These are phyloP conservation scores for Metschnikowia gelsemii DNA, from an alignment of 805 yeast genomes.

Conservation along the genomic window DNA sequence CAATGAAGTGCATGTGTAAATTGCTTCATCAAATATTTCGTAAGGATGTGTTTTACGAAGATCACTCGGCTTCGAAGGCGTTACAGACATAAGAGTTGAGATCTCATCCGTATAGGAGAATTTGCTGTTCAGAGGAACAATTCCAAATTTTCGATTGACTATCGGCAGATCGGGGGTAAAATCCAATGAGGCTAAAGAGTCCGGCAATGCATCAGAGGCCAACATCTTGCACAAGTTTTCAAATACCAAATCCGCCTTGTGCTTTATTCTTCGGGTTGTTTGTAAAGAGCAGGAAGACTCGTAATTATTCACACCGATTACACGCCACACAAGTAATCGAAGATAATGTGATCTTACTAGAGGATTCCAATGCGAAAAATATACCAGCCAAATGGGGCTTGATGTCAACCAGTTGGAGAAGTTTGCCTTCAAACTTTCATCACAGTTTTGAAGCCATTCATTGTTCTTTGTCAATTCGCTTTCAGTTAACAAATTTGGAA, in stretches of 20 bases:
- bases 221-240: conserved; percentile 12
- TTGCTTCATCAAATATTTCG: conserved; percentile 66
- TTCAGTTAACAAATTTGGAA: conserved; percentile 44
- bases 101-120: conserved; percentile 21
- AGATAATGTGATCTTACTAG: conserved; percentile 67
- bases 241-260: conserved; percentile 31
- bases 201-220: neutral
- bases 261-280: conserved; percentile 31
- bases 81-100: conserved; percentile 18
- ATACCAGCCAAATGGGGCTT: conserved; percentile 49
- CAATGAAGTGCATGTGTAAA: conserved; percentile 40
- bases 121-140: conserved; percentile 34
- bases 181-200: conserved; percentile 15
- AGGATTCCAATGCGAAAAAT: conserved; percentile 79
- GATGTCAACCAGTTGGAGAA: conserved; percentile 56
- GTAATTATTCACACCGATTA: conserved; percentile 44
- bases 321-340: conserved; percentile 67
- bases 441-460: conserved; percentile 42
- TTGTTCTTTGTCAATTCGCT: conserved; percentile 1
- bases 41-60: conserved; percentile 55
- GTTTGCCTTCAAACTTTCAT: conserved; percentile 47
- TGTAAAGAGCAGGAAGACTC: conserved; percentile 35
- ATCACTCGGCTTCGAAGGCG: conserved; percentile 30
- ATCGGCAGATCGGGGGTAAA: conserved; percentile 40
- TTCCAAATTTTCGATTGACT: conserved; percentile 50